Evolutionary conservation across 768 basidiomycete genomes (phyloP).

Genomic region (Boletus subparvulus): DNA sequence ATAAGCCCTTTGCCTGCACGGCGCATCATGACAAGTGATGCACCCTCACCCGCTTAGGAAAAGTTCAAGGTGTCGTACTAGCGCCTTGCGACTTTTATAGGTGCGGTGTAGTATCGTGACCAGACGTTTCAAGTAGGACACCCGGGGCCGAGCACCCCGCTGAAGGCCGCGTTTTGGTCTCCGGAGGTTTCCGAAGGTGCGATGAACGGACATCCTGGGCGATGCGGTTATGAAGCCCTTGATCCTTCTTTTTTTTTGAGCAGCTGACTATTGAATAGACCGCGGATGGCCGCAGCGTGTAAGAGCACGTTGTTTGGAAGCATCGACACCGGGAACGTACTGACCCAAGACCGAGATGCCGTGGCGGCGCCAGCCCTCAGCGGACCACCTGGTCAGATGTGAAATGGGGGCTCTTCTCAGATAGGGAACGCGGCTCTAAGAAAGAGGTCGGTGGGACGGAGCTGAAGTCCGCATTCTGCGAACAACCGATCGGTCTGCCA

Average conservation of each 20-base stretch:
- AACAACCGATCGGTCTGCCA: not conserved
- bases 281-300: not conserved
- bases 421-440: not conserved
- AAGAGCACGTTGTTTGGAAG: not conserved
- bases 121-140: not conserved
- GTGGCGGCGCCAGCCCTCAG: not conserved
- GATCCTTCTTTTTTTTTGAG: not conserved
- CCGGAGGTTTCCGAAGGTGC: not conserved
- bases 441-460: not conserved
- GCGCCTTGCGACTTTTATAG: not conserved
- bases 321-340: not conserved
- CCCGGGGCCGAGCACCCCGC: no score
- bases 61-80: not conserved
- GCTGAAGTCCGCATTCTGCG: not conserved
- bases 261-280: not conserved
- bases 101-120: not conserved
- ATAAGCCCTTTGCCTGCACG: not conserved
- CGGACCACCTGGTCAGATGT: not conserved
- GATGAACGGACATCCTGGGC: not conserved
- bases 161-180: no score
- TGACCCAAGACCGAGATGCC: not conserved
- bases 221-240: constrained; percentile 6
- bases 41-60: not conserved
- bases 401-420: not conserved
- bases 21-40: constrained; percentile 6